phyloP scores from a whole-genome alignment of 2,329 filamentous ascomycete genomes.

The Colletotrichum noveboracense region DNA sequence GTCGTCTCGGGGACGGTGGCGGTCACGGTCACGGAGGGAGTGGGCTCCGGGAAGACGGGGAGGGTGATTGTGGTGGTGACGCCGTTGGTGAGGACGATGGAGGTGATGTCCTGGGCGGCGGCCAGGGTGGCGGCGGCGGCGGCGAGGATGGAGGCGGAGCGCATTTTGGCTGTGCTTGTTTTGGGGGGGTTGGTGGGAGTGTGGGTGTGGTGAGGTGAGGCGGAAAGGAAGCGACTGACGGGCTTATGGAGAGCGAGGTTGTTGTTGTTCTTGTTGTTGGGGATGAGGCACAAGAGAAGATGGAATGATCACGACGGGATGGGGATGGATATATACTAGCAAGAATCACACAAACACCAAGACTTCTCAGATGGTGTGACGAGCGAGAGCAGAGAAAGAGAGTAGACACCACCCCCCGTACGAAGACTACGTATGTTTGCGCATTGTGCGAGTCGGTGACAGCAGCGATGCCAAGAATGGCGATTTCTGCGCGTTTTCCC shows the following conservation, averaged over 20 bases:
- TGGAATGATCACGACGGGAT: neutral
- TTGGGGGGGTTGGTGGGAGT: neutral
- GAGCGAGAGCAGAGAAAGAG: neutral
- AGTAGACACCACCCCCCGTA: neutral
- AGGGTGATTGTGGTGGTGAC: constrained; percentile 24
- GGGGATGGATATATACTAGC: constrained; percentile 10
- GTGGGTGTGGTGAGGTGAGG: neutral
- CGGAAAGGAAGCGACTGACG: constrained; percentile 1
- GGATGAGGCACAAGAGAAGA: neutral
- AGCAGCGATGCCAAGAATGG: constrained; percentile 18
- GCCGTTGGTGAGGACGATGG: constrained; percentile 24
- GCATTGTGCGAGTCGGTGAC: constrained; percentile 15
- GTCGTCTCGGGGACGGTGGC: constrained; percentile 18
- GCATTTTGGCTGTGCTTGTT: constrained; percentile 23
- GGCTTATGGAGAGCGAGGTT: neutral
- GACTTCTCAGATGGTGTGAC: neutral
- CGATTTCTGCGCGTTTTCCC: neutral
- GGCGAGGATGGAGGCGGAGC: constrained; percentile 25
- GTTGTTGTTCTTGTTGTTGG: neutral
- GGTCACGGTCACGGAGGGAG: constrained; percentile 3
- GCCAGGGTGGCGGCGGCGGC: constrained; percentile 21
- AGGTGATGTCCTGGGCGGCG: constrained; percentile 24
- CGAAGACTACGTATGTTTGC: constrained; percentile 7
- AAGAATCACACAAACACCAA: neutral
- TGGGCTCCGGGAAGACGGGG: constrained; percentile 24